Base-by-base conservation (phyloP, 176 grass and related monocot genomes). In the Phoenix roebelenii region DNA sequence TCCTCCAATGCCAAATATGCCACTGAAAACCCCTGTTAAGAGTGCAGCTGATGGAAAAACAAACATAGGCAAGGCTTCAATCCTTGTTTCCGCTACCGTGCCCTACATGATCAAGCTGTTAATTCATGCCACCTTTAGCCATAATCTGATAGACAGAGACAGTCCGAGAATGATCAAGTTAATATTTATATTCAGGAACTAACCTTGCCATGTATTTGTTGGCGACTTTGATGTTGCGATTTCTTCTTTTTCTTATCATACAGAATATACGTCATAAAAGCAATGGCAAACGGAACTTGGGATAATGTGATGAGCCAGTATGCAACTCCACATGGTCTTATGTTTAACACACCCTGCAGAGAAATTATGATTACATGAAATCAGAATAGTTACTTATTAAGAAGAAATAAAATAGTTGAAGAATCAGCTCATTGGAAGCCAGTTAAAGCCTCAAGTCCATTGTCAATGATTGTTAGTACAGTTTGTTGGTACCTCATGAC, bases 1-100 rank as follows among this genome's bases (percentile, higher is more conserved):
- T 28, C 90, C 90, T 3, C 90, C 86, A 28, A 95, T 87, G 58
- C 86, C 91, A 39, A 90, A 96, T 61, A 96, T 79, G 52, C 91
- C 86, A 32, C 91, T 87, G 17, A 95, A 67, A 65, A 61, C 72
- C 7, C 86, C 91, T 0, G 91, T 90, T 72, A 87, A 66, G 14
- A 95, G 69, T 1, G 83, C 86, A 0, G 64, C 77, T 2, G 76
- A 10, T 5, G 86, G 79, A 48, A 95, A 76, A 7, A 66, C 25
- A 22, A 79, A 50, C 22, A 58, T 32, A 0, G 83, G 65, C 54
- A 95, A 64, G 14, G 64, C 55, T 25, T 82, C 62, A 22, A 23
- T 59, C 25, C 51, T 64, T 7, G 58, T 7, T 18, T 28, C 32
- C 7, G 32, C 5, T 71, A 9, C 32, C 10, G 32, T 10, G 7